These are phyloP conservation scores for Lignosus rhinocerotis DNA, from an alignment of 1,284 basidiomycete species.

Conservation along the genomic window DNA sequence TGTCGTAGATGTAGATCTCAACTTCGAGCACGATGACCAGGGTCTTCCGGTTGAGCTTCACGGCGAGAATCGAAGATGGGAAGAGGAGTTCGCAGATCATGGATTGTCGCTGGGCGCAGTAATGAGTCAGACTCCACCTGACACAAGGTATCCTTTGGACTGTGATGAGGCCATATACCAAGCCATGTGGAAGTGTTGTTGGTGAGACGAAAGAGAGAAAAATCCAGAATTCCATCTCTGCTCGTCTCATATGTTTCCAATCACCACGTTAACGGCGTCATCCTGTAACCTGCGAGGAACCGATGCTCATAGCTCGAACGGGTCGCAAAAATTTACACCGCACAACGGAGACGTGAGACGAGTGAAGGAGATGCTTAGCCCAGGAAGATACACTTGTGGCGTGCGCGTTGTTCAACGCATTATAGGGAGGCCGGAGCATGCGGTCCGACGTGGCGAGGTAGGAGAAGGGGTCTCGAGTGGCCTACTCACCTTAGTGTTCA, in stretches of 20 bases:
- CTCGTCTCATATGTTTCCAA: too few species aligned
- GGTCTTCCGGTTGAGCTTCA: conserved; percentile 96
- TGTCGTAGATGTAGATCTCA: conserved; percentile 99
- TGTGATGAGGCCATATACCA: neutral
- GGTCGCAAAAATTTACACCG: too few species aligned
- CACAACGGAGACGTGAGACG: too few species aligned
- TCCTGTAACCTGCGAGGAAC: too few species aligned
- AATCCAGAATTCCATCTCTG: too few species aligned
- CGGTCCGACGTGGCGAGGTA: neutral
- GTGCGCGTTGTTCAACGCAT: neutral
- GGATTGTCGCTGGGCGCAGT: conserved; percentile 76
- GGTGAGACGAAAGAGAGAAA: too few species aligned
- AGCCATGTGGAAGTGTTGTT: too few species aligned
- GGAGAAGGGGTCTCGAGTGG: neutral
- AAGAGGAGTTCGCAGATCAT: conserved; percentile 99
- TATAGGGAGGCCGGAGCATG: neutral
- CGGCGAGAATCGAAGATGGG: conserved; percentile 92
- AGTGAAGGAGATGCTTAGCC: too few species aligned
- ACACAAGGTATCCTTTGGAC: too few species aligned
- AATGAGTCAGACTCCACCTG: neutral
- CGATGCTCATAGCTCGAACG: too few species aligned
- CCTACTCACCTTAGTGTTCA: conserved; percentile 87
- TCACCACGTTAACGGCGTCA: too few species aligned
- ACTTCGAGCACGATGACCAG: conserved; percentile 94
- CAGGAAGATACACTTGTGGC: too few species aligned